Conservation (phyloP, 257 asterid species). For the Petrea volubilis region DNA sequence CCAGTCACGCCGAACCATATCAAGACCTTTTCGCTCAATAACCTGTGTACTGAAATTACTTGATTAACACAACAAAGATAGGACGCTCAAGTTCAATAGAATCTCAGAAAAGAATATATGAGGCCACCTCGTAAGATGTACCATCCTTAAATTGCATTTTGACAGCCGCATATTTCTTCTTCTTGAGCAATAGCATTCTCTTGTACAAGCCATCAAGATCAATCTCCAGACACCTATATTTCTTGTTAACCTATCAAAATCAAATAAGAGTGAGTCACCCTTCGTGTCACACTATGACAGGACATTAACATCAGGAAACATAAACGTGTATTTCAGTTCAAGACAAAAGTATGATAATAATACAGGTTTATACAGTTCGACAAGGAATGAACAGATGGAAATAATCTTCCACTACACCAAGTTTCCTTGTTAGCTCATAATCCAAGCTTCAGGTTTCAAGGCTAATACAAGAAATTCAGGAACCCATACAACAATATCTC, state of each 20-base stretch:
- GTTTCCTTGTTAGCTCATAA: slow-evolving; percentile 1
- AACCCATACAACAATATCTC: not conserved
- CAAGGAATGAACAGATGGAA: slow-evolving; percentile 11
- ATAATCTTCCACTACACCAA: slow-evolving; percentile 16
- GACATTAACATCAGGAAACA: slow-evolving; percentile 2
- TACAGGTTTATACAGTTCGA: slow-evolving; percentile 5
- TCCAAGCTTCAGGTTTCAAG: slow-evolving; percentile 24
- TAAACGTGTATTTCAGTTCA: slow-evolving; percentile 7
- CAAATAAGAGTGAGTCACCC: not conserved
- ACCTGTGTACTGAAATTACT: slow-evolving; percentile 52
- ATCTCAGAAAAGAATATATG: slow-evolving; percentile 20
- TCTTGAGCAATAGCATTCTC: slow-evolving; percentile 95
- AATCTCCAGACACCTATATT: slow-evolving; percentile 91
- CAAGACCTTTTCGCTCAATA: slow-evolving; percentile 96
- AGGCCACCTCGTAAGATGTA: slow-evolving; percentile 62
- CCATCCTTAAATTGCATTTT: slow-evolving; percentile 87
- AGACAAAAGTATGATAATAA: not conserved
- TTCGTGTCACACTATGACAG: slow-evolving; percentile 3
- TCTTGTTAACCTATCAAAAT: slow-evolving; percentile 83
- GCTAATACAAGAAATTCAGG: not conserved
- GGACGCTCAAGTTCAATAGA: slow-evolving; percentile 5
- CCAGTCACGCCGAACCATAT: slow-evolving; percentile 99
- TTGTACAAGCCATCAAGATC: slow-evolving; percentile 97
- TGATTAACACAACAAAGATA: slow-evolving; percentile 18
- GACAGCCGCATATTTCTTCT: slow-evolving; percentile 98